Conservation (phyloP, 345 rosid species). For the Citrus maxima region DNA sequence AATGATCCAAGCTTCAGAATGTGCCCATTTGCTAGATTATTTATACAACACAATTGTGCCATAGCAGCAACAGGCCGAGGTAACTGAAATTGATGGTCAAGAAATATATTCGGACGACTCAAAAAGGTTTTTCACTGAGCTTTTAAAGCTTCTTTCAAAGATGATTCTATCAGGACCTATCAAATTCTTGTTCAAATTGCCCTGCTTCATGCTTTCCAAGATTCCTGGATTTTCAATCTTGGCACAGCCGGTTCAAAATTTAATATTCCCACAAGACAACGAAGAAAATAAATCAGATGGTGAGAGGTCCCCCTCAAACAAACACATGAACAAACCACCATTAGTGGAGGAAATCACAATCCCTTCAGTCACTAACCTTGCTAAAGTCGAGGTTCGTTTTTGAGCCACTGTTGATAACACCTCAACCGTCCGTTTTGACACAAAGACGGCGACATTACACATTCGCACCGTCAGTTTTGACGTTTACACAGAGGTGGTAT, state of each 20-base stretch:
- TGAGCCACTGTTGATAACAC: constrained; percentile 16
- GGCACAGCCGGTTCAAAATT: constrained; percentile 27
- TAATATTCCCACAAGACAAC: constrained; percentile 14
- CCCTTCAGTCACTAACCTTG: constrained; percentile 56
- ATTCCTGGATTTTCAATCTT: constrained; percentile 47
- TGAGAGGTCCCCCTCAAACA: not conserved
- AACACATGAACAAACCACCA: constrained; percentile 38
- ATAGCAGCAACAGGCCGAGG: not conserved
- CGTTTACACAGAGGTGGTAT: constrained; percentile 47
- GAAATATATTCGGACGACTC: not conserved
- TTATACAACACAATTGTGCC: not conserved
- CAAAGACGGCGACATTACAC: constrained; percentile 28
- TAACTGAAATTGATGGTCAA: not conserved
- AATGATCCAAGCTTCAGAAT: not conserved
- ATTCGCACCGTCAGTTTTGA: constrained; percentile 58
- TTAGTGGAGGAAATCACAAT: constrained; percentile 64
- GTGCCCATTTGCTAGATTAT: not conserved
- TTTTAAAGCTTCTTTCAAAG: constrained; percentile 29
- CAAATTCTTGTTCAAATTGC: constrained; percentile 34
- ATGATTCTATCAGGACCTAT: constrained; percentile 28
- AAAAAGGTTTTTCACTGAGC: constrained; percentile 14
- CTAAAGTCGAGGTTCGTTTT: constrained; percentile 9
- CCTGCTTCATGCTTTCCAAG: constrained; percentile 49
- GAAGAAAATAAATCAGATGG: constrained; percentile 10
- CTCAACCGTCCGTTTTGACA: constrained; percentile 39